Base-by-base conservation (phyloP, 2,329 filamentous ascomycete genomes). In the Alternaria sp. region DNA sequence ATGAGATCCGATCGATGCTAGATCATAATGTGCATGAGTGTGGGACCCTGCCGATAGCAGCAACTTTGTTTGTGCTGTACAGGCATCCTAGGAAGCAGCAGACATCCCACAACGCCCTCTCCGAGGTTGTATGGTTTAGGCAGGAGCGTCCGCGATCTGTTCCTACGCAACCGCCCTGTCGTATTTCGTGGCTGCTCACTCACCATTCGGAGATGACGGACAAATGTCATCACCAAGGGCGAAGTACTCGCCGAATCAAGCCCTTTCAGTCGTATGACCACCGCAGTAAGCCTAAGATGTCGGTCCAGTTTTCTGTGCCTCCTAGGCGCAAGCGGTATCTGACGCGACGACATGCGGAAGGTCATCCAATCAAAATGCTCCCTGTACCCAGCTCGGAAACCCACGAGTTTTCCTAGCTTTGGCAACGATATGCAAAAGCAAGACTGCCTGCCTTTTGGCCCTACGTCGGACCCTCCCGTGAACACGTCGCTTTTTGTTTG, bases 401-500 rank as follows among this genome's bases (percentile, higher is more conserved):
- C 26, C 59, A 42, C 48, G 18, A 51, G 44, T 28, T 43, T 44
- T 55, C 38, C 44, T 26, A 11, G 28, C 16, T 32, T 57, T 28
- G 22, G 46, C 30, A 52, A 39, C 46, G 41, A 57, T 51, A 48
- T 16, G 26, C 52, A 65, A 62, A 66, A 66, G 62, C 52, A 65
- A 66, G n/a, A 34, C 20, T 48, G 28, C 36, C 34, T 36, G 48
- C 39, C 20, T 26, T 47, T 51, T 51, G 30, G 16, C 54, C 61
- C 49, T 54, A 43, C 51, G 20, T 44, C 59, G 28, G 30, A 28
- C 24, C 64, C 59, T 60, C 58, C 51, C 48, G 44, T 57, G 65
- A 54, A 53, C 32, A 41, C 20, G 46, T 70, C 67, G 70, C 66
- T 67, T 66, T 22, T 62, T 38, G 28, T 28, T 59, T 59, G 48